phyloP scores from a whole-genome alignment of 176 grass and related monocot species.

The Puccinellia tenuiflora region DNA sequence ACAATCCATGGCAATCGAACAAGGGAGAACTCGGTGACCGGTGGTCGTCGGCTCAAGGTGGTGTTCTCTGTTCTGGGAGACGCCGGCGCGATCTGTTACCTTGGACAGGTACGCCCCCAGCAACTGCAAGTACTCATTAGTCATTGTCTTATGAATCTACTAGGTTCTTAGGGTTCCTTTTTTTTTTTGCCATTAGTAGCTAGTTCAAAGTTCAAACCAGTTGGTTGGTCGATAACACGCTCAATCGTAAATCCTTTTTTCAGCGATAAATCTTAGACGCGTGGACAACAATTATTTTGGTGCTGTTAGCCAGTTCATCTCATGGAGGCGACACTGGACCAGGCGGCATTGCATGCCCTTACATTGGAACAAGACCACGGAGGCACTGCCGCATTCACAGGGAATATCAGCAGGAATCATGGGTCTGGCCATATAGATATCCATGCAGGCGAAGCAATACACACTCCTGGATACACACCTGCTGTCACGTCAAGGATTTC shows the following conservation, averaged over 20 bases:
- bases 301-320: background rate
- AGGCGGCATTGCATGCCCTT: background rate
- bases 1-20: background rate
- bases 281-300: background rate
- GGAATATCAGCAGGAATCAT: background rate
- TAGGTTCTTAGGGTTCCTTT: background rate
- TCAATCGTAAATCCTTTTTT: background rate
- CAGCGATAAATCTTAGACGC: background rate
- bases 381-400: background rate
- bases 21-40: background rate
- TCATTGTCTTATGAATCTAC: background rate
- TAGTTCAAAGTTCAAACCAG: background rate
- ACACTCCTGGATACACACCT: background rate
- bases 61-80: background rate
- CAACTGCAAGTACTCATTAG: background rate
- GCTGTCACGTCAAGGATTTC: constrained; percentile 9
- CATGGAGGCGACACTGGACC: background rate
- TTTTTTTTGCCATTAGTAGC: background rate
- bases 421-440: background rate
- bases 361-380: background rate
- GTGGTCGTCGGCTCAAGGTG: background rate
- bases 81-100: background rate
- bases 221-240: background rate
- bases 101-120: background rate
- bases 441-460: background rate